Percentiles rank a stretch among this genome's conserved stretches.
phyloP scores from a whole-genome alignment of 2,329 filamentous ascomycete genomes.

The Pestalotiopsis sp. region DNA sequence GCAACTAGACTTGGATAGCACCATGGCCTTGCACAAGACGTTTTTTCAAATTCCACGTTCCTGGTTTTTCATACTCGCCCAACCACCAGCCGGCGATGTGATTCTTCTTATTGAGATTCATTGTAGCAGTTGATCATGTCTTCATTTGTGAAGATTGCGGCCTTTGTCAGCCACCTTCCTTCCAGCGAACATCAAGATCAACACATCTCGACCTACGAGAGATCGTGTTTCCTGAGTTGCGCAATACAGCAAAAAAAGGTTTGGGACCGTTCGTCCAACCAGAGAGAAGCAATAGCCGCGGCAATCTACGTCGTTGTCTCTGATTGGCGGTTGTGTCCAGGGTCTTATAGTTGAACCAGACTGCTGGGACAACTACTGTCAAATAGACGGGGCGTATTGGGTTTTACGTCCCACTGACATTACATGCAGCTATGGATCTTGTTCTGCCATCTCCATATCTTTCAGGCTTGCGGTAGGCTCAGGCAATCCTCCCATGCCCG shows the following conservation, averaged over 20 bases:
- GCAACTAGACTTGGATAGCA: background rate
- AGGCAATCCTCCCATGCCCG: background rate
- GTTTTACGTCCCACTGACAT: background rate
- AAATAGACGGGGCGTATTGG: background rate
- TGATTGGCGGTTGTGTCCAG: slow-evolving; percentile 11
- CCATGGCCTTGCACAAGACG: too few species aligned
- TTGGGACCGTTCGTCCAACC: slow-evolving; percentile 7
- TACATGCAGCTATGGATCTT: background rate
- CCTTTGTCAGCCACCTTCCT: background rate
- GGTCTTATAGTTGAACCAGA: slow-evolving; percentile 10
- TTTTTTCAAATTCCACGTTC: too few species aligned
- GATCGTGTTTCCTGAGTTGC: slow-evolving; percentile 4
- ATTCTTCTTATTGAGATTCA: too few species aligned
- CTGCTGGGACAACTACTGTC: slow-evolving; percentile 10
- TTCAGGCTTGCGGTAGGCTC: background rate
- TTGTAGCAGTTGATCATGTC: background rate
- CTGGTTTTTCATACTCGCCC: too few species aligned
- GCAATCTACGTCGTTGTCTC: slow-evolving; percentile 1
- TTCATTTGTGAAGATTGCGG: background rate
- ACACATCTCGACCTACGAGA: background rate
- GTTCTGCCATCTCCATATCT: background rate
- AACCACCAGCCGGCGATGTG: too few species aligned
- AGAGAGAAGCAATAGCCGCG: slow-evolving; percentile 12
- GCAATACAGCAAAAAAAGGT: background rate
- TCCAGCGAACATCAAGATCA: background rate